Evolutionary conservation across 306 rosid genomes (phyloP).

Genomic region (Coriaria nepalensis): DNA sequence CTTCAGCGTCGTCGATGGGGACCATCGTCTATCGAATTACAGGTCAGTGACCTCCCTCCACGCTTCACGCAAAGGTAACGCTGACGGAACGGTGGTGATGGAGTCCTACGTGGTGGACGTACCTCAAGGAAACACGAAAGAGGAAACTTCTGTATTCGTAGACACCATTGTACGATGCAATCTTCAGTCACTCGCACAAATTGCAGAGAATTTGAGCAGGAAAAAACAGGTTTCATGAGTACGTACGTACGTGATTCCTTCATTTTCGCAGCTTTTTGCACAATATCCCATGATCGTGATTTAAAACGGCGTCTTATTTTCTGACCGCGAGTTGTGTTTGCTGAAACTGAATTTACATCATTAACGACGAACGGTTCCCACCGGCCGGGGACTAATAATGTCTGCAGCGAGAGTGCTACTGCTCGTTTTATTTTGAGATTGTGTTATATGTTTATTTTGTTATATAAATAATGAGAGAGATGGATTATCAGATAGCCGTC

Average conservation of each 20-base stretch:
- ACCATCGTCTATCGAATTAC: slow-evolving; percentile 76
- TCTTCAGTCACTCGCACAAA: slow-evolving; percentile 76
- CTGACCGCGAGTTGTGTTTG: too few relatives aligned
- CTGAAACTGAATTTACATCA: too few relatives aligned
- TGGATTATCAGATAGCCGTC: too few relatives aligned
- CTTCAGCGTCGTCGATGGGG: slow-evolving; percentile 91
- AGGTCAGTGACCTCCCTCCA: slow-evolving; percentile 82
- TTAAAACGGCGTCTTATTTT: too few relatives aligned
- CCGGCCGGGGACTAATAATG: too few relatives aligned
- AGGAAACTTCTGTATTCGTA: slow-evolving; percentile 66
- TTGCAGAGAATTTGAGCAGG: slow-evolving; percentile 42
- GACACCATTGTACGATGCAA: slow-evolving; percentile 92
- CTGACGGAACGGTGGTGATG: slow-evolving; percentile 46
- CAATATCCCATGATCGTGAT: too few relatives aligned
- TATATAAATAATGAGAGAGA: too few relatives aligned
- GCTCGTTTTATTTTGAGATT: too few relatives aligned
- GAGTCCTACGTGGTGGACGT: slow-evolving; percentile 97
- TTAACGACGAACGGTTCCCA: too few relatives aligned
- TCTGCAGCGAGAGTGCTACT: too few relatives aligned
- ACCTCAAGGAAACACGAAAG: slow-evolving; percentile 73
- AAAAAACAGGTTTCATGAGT: slow-evolving; percentile 1
- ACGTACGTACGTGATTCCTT: too few relatives aligned
- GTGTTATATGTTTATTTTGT: too few relatives aligned
- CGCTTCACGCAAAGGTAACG: slow-evolving; percentile 7
- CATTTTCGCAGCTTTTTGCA: not conserved